Conservation (phyloP, 441 rosid genomes). For the Erodium trifolium region DNA sequence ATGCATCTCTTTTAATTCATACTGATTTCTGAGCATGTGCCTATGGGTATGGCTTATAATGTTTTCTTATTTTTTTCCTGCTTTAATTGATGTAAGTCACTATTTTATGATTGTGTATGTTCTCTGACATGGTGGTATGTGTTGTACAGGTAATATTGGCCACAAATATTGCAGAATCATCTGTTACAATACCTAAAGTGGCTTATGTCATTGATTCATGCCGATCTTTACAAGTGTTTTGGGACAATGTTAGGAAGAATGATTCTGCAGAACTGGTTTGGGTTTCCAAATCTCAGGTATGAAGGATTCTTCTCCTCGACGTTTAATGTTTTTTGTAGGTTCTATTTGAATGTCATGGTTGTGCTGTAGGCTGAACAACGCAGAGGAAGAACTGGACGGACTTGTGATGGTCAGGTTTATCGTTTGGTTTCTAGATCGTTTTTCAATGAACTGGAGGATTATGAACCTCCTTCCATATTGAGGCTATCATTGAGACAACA, state of each 20-base stretch:
- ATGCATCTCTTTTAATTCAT: not conserved
- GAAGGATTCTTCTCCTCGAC: slow-evolving; percentile 10
- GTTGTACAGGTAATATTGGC: slow-evolving; percentile 74
- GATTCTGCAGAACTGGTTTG: slow-evolving; percentile 75
- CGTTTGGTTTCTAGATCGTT: slow-evolving; percentile 79
- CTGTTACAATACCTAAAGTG: slow-evolving; percentile 89
- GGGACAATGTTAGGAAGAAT: slow-evolving; percentile 52
- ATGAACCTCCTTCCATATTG: slow-evolving; percentile 67
- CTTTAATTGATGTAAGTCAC: no score
- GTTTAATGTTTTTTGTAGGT: slow-evolving; percentile 11
- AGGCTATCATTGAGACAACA: slow-evolving; percentile 77
- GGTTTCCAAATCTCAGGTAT: slow-evolving; percentile 95
- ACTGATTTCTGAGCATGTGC: not conserved
- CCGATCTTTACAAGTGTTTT: slow-evolving; percentile 83
- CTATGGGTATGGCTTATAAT: no score
- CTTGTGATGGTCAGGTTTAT: slow-evolving; percentile 90
- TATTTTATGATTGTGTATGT: slow-evolving; percentile 6
- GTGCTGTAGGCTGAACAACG: slow-evolving; percentile 81
- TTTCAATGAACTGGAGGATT: slow-evolving; percentile 54
- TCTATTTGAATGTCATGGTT: slow-evolving; percentile 18
- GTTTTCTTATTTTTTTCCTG: no score
- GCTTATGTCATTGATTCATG: slow-evolving; percentile 92
- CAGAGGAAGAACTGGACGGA: slow-evolving; percentile 90
- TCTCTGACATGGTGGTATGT: slow-evolving; percentile 11
- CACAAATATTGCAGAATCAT: slow-evolving; percentile 94